Percentiles rank a stretch among this genome's conserved stretches.
Conservation (phyloP, 1,284 basidiomycete genomes). For the Tilletiopsis washingtonensis region DNA sequence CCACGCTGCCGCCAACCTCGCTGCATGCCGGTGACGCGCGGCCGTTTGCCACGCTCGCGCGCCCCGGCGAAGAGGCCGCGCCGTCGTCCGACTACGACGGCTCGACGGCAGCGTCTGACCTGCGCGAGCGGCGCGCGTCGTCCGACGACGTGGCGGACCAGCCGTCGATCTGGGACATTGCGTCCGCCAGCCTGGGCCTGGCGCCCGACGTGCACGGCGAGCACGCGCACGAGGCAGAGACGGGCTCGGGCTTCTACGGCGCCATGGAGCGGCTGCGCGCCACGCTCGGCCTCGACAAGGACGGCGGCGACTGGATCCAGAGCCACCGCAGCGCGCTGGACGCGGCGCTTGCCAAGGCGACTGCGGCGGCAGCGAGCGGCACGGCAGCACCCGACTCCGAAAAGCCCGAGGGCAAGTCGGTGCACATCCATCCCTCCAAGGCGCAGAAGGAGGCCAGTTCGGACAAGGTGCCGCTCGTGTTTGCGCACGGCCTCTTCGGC, state of each 20-base stretch:
- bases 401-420: background rate
- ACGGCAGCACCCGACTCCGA: background rate
- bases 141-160: background rate
- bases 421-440: no score
- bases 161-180: background rate
- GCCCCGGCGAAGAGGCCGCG: no score
- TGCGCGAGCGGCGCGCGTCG: no score
- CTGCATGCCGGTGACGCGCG: no score
- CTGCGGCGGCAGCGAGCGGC: background rate
- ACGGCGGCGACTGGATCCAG: conserved; percentile 51
- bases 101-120: no score
- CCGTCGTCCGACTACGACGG: no score
- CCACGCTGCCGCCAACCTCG: no score
- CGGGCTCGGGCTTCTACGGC: conserved; percentile 60
- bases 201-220: conserved; percentile 1
- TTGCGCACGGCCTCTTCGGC: conserved; percentile 17
- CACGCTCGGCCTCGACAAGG: conserved; percentile 60
- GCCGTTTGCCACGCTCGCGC: no score
- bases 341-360: background rate
- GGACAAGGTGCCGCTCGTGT: conserved; percentile 10
- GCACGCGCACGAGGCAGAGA: conserved; percentile 58
- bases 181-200: background rate
- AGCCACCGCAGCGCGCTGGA: background rate
- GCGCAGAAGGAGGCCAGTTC: no score
- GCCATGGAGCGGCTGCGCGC: conserved; percentile 72